These are phyloP conservation scores for Ceratobasidium sp. DNA, from an alignment of 1,284 basidiomycete genomes.

Conservation along the genomic window DNA sequence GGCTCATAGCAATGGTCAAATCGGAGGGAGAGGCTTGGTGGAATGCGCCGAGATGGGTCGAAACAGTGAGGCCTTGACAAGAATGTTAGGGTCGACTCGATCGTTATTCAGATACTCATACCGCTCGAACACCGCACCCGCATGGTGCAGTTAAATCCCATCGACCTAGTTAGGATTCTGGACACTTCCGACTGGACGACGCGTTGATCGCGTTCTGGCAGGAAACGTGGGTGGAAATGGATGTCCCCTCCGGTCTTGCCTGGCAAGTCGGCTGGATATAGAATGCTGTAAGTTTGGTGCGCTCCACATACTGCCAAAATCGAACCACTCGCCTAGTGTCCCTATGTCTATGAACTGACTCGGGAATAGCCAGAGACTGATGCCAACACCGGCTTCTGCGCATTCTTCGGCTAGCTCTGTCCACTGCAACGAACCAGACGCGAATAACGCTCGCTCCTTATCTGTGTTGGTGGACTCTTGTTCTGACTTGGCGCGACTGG, in stretches of 20 bases:
- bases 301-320: conserved; percentile 16
- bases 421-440: conserved; percentile 80
- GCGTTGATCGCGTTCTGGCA: conserved; percentile 70
- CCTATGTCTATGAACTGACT: conserved; percentile 86
- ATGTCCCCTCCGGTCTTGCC: conserved; percentile 90
- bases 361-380: conserved; percentile 89
- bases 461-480: conserved; percentile 87
- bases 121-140: conserved; percentile 88
- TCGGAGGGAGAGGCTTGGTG: conserved; percentile 60
- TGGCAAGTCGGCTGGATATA: conserved; percentile 63
- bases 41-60: conserved; percentile 39
- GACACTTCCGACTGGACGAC: conserved; percentile 76
- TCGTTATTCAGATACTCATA: conserved; percentile 49
- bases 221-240: conserved; percentile 91
- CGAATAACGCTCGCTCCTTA: conserved; percentile 84
- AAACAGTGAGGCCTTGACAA: conserved; percentile 41
- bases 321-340: conserved; percentile 69
- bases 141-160: conserved; percentile 83
- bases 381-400: conserved; percentile 86
- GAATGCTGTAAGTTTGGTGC: conserved; percentile 27
- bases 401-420: conserved; percentile 84
- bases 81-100: not conserved
- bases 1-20: conserved; percentile 79
- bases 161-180: conserved; percentile 73
- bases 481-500: conserved; percentile 70